These are phyloP conservation scores for Penicillium polonicum DNA, from an alignment of 2,329 filamentous ascomycete species.

Conservation along the genomic window DNA sequence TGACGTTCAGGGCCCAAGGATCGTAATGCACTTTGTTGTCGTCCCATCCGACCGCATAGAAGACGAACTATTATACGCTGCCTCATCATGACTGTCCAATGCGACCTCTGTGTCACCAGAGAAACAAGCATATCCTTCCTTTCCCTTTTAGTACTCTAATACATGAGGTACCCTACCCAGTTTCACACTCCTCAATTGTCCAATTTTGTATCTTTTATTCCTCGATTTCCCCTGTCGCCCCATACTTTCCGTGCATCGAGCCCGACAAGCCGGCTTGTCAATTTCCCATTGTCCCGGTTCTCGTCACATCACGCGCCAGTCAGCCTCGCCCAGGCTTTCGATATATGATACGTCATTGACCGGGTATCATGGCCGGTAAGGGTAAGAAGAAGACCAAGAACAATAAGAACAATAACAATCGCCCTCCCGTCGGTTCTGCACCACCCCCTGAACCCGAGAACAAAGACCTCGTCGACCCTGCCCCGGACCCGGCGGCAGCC, in stretches of 20 bases:
- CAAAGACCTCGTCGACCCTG: conserved; percentile 21
- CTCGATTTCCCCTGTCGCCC: conserved; percentile 25
- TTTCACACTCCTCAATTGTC: conserved; percentile 21
- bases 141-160: conserved; percentile 30
- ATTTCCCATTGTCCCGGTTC: conserved; percentile 26
- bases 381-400: conserved; percentile 38
- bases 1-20: conserved; percentile 34
- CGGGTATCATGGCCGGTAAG: conserved; percentile 37
- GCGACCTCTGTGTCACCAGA: conserved; percentile 28
- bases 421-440: conserved; percentile 29
- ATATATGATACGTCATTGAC: conserved; percentile 34
- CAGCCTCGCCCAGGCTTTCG: conserved; percentile 19
- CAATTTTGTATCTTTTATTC: conserved; percentile 25
- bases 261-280: conserved; percentile 29
- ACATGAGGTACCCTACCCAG: conserved; percentile 24
- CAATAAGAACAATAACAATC: conserved; percentile 33
- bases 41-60: conserved; percentile 30
- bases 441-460: conserved; percentile 25
- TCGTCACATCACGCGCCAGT: conserved; percentile 23
- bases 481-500: conserved; percentile 32
- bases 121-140: conserved; percentile 31
- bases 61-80: conserved; percentile 37
- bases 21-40: conserved; percentile 30
- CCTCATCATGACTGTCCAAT: conserved; percentile 34
- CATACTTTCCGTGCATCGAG: conserved; percentile 25